phyloP scores from a whole-genome alignment of 495 filamentous ascomycete genomes.

The Corynascus novoguineensis region DNA sequence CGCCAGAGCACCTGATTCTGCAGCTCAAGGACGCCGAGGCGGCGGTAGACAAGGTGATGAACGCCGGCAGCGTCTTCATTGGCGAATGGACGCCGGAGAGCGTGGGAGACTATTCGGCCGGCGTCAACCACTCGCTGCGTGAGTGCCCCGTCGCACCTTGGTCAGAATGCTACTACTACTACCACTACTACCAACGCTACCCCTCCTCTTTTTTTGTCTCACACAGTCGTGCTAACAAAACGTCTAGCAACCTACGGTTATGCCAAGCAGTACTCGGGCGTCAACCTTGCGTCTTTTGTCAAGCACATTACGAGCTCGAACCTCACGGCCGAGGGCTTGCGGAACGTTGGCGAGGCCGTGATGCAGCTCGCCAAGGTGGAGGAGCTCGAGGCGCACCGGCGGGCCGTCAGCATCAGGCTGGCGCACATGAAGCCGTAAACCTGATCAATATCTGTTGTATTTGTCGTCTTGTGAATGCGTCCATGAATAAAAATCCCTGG shows the following conservation, averaged over 20 bases:
- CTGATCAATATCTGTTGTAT: background rate
- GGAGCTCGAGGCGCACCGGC: slow-evolving; percentile 87
- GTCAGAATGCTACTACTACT: no score
- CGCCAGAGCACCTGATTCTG: slow-evolving; percentile 95
- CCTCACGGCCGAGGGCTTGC: slow-evolving; percentile 76
- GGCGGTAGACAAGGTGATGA: slow-evolving; percentile 73
- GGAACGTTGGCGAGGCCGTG: slow-evolving; percentile 78
- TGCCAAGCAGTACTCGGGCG: slow-evolving; percentile 95
- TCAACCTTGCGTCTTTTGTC: slow-evolving; percentile 89
- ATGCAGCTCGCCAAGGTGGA: slow-evolving; percentile 93
- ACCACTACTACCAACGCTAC: no score
- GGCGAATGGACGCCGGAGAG: slow-evolving; percentile 95
- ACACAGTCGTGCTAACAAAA: slow-evolving; percentile 15
- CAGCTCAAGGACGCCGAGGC: slow-evolving; percentile 71
- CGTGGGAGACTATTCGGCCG: slow-evolving; percentile 95
- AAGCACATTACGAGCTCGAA: slow-evolving; percentile 95
- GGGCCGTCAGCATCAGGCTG: slow-evolving; percentile 84
- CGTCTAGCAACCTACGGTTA: slow-evolving; percentile 89
- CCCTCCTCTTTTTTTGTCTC: background rate
- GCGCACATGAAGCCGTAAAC: slow-evolving; percentile 50
- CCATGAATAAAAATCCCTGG: background rate
- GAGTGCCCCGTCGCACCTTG: slow-evolving; percentile 42
- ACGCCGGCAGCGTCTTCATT: slow-evolving; percentile 93
- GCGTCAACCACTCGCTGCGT: slow-evolving; percentile 96
- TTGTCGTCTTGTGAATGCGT: background rate